Evolutionary conservation across 2,329 filamentous ascomycete genomes (phyloP), one percentile per base, ranked within the genome.

Genomic region (Orbilia oligospora): DNA sequence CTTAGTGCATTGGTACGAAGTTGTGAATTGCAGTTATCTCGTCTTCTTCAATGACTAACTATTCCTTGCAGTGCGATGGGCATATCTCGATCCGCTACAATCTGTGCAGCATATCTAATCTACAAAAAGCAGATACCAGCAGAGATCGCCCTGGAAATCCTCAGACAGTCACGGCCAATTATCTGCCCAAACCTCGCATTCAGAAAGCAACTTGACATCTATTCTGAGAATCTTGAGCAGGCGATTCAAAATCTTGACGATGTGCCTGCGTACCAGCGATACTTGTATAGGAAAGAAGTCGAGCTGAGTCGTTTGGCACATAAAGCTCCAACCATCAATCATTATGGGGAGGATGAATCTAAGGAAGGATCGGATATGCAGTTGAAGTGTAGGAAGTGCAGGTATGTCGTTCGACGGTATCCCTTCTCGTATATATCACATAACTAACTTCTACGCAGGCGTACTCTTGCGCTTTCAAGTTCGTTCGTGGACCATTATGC

Each of bases 141-240:
- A 3, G 84, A 85, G 8, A 90, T 92, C 55, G 94, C 94, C 1
- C 86, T 98, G 63, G 86, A 87, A 27, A 88, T 91, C 81, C 87
- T 98, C 64, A 90, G 90, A 67, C 85, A 91, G 83, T 89, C 88
- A 51, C 90, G 95, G 46, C 89, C 92, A 16, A 89, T 96, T 69
- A 94, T 92, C 78, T 93, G 97, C 83, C 96, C 96, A 2, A 99
- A 99, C 83, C 86, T 90, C 36, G 95, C 94, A 30, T 99, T 99
- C 87, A 94, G 95, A 90, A 87, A 90, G 64, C 96, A 99, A 85
- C 88, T 99, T 4, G 88, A 91, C 81, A 87, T 98, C 68, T 99
- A 95, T 87, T 92, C 93, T 86, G 87, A 91, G 81, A 97, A 97
- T 93, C 90, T 90, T 56, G 95, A 91, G 81, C 93, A 94, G 0